Percentiles rank a stretch among this genome's conserved stretches.
phyloP scores from a whole-genome alignment of 305 asterid species.

The Ajuga reptans region DNA sequence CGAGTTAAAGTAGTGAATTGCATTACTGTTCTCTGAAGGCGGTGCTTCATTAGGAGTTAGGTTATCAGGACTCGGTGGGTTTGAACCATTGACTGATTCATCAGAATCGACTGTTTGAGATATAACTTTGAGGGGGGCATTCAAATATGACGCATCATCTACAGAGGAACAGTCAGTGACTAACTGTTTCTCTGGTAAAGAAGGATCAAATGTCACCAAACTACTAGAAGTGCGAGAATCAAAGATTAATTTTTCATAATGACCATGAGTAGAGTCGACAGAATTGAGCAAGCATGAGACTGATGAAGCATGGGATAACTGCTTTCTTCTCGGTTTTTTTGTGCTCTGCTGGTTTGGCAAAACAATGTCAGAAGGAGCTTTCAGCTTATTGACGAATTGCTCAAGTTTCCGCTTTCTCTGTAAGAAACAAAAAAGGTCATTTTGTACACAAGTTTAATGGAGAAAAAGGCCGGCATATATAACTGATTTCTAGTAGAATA shows the following conservation, averaged over 20 bases:
- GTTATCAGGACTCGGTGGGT: slow-evolving; percentile 34
- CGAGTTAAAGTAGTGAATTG: slow-evolving; percentile 26
- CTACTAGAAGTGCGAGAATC: slow-evolving; percentile 40
- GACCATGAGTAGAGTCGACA: slow-evolving; percentile 30
- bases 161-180: slow-evolving; percentile 25
- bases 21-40: slow-evolving; percentile 17
- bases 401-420: slow-evolving; percentile 67
- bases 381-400: slow-evolving; percentile 40
- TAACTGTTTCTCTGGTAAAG: slow-evolving; percentile 30
- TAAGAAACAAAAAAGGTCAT: slow-evolving; percentile 13
- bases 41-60: slow-evolving; percentile 18
- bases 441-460: slow-evolving; percentile 1
- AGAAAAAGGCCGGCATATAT: background rate
- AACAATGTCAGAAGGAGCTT: slow-evolving; percentile 29
- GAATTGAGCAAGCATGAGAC: slow-evolving; percentile 43
- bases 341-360: slow-evolving; percentile 27
- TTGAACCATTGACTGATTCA: slow-evolving; percentile 46
- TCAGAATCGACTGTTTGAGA: slow-evolving; percentile 37
- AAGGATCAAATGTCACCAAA: slow-evolving; percentile 34
- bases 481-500: background rate
- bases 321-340: slow-evolving; percentile 31
- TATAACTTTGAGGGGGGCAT: slow-evolving; percentile 24
- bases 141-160: slow-evolving; percentile 25
- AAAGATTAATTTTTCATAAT: slow-evolving; percentile 21
- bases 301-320: slow-evolving; percentile 40